Conservation (phyloP, 2,329 filamentous ascomycete genomes). For the Colletotrichum kahawae region DNA sequence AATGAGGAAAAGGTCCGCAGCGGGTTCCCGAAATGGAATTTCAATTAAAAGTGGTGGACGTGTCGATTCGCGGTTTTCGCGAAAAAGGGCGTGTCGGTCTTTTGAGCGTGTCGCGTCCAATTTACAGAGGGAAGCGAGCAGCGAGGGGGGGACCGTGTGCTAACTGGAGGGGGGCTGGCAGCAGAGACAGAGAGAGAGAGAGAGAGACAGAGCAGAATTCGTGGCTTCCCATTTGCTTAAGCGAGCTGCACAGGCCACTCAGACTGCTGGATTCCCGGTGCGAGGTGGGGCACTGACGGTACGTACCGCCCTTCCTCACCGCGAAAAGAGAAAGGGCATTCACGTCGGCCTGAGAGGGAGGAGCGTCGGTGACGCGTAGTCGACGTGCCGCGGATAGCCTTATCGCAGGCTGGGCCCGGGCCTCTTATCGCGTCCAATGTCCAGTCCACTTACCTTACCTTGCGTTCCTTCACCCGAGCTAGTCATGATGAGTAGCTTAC, state of each 20-base stretch:
- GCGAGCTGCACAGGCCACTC: constrained; percentile 2
- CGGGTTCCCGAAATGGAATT: constrained; percentile 17
- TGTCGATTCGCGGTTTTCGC: constrained; percentile 46
- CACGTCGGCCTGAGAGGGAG: neutral
- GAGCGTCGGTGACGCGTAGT: constrained; percentile 3
- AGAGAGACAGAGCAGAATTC: neutral
- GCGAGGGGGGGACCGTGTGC: neutral
- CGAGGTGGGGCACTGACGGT: neutral
- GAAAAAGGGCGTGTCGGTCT: constrained; percentile 32
- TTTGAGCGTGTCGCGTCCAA: constrained; percentile 29
- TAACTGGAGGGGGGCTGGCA: neutral
- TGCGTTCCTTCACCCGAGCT: neutral
- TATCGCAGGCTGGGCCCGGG: neutral
- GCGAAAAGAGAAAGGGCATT: neutral
- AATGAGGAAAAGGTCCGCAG: constrained; percentile 1
- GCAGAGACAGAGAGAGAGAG: no score
- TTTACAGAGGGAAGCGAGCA: neutral
- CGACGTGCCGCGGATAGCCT: neutral
- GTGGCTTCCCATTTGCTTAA: constrained; percentile 1
- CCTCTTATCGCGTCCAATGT: neutral
- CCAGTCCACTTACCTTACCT: neutral
- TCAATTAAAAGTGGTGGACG: constrained; percentile 34
- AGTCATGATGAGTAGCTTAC: neutral
- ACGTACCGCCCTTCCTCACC: neutral
- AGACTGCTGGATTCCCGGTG: neutral